These are phyloP conservation scores for Linderina pennispora DNA, from an alignment of 192 early-diverging fungal genomes.

Conservation along the genomic window DNA sequence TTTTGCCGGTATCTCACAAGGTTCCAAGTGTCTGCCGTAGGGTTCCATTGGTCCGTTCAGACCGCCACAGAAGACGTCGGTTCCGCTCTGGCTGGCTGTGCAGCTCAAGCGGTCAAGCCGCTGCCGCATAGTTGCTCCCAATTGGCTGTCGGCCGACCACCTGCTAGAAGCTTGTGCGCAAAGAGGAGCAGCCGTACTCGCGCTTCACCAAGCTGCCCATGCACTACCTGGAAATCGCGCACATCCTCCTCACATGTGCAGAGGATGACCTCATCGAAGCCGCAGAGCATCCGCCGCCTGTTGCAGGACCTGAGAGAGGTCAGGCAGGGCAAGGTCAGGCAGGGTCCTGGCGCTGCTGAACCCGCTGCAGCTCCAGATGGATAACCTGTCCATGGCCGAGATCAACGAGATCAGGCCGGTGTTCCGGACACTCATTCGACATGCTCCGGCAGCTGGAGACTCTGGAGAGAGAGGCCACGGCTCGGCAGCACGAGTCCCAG, in stretches of 20 bases:
- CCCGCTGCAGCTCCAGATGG: slow-evolving; percentile 68
- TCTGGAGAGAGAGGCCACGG: slow-evolving; percentile 16
- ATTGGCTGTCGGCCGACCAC: slow-evolving; percentile 74
- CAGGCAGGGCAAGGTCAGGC: slow-evolving; percentile 71
- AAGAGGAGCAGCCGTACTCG: slow-evolving; percentile 58
- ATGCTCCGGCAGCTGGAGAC: slow-evolving; percentile 35
- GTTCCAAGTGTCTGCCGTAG: too few relatives aligned
- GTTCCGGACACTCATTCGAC: slow-evolving; percentile 74
- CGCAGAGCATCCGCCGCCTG: slow-evolving; percentile 63
- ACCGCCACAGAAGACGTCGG: slow-evolving; percentile 67
- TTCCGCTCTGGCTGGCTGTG: slow-evolving; percentile 87
- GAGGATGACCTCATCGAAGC: slow-evolving; percentile 76
- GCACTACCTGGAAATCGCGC: slow-evolving; percentile 77
- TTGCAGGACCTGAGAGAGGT: slow-evolving; percentile 81
- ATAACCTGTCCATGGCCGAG: slow-evolving; percentile 79
- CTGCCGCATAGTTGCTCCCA: slow-evolving; percentile 72
- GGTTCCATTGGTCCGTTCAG: slow-evolving; percentile 72
- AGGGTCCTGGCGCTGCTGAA: slow-evolving; percentile 64
- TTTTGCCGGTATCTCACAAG: too few relatives aligned
- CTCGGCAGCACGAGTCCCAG: slow-evolving; percentile 10
- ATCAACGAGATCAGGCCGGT: slow-evolving; percentile 93
- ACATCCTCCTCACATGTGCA: slow-evolving; percentile 70
- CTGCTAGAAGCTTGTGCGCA: slow-evolving; percentile 55
- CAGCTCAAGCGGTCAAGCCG: slow-evolving; percentile 75
- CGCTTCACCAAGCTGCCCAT: slow-evolving; percentile 72